phyloP scores from a whole-genome alignment of 2,329 filamentous ascomycete genomes.

The Claviceps africana region DNA sequence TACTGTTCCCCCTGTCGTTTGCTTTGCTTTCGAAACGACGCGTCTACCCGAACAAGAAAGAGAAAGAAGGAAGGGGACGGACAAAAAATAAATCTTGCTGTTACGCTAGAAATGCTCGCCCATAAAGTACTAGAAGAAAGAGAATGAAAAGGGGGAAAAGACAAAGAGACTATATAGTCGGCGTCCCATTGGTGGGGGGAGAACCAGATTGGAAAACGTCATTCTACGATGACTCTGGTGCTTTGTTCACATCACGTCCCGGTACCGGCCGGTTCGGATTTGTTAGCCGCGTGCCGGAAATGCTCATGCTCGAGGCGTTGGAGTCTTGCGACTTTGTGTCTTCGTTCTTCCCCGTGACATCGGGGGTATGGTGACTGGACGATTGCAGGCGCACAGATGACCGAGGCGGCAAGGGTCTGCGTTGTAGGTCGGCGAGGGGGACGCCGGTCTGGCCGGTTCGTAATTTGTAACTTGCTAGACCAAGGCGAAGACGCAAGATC shows the following conservation, averaged over 20 bases:
- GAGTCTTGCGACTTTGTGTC: neutral
- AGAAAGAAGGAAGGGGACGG: neutral
- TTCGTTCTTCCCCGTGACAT: neutral
- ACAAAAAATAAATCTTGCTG: neutral
- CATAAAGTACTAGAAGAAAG: neutral
- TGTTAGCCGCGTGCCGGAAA: neutral
- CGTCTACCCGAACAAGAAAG: neutral
- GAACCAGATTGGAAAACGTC: neutral
- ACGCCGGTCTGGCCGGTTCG: constrained; percentile 56
- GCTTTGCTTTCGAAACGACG: neutral
- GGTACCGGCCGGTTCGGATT: neutral
- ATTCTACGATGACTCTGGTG: neutral
- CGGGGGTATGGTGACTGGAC: constrained; percentile 1
- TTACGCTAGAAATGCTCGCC: neutral
- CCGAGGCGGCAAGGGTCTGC: constrained; percentile 15
- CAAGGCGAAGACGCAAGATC: constrained; percentile 52
- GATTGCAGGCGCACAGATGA: constrained; percentile 14
- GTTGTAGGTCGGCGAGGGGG: constrained; percentile 46
- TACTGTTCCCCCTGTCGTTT: neutral
- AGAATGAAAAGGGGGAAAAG: neutral
- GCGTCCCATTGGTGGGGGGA: neutral
- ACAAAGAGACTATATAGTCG: neutral
- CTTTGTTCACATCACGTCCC: neutral
- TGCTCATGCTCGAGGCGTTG: neutral
- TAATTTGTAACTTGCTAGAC: constrained; percentile 62